These are phyloP conservation scores for Inga leiocalycina DNA, from an alignment of 306 rosid species.

Conservation along the genomic window DNA sequence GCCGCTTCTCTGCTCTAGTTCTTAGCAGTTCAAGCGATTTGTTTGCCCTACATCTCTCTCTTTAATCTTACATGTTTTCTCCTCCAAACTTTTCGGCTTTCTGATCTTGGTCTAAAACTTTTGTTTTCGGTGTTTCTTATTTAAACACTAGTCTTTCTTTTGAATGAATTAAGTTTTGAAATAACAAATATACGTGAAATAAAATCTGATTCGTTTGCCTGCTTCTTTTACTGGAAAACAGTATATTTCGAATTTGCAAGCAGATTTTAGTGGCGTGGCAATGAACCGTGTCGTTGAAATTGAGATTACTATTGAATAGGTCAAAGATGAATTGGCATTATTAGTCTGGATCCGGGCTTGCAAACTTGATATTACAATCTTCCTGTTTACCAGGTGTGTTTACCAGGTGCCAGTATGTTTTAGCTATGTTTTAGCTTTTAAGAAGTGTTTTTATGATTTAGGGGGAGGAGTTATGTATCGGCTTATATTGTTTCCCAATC, in stretches of 20 bases:
- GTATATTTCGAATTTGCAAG: no score
- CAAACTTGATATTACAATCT: not conserved
- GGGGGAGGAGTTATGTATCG: no score
- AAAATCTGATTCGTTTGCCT: not conserved
- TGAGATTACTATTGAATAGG: not conserved
- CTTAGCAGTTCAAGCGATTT: conserved; percentile 36
- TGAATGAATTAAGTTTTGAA: not conserved
- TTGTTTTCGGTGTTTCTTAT: not conserved
- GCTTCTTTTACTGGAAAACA: not conserved
- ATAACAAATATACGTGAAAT: no score
- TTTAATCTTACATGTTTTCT: not conserved
- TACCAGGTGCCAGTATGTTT: no score
- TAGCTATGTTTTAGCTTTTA: no score
- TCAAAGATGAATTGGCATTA: not conserved
- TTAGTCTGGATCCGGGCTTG: not conserved
- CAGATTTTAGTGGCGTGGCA: no score
- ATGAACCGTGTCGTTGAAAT: not conserved
- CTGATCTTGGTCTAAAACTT: no score
- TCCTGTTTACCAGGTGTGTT: not conserved
- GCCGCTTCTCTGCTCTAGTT: conserved; percentile 40
- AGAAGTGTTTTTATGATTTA: no score
- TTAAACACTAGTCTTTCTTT: not conserved
- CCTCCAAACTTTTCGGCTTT: not conserved
- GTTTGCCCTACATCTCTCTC: conserved; percentile 25
- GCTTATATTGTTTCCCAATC: no score